Base-by-base conservation (phyloP, 2,329 filamentous ascomycete species). In the Penicillium decumbens region DNA sequence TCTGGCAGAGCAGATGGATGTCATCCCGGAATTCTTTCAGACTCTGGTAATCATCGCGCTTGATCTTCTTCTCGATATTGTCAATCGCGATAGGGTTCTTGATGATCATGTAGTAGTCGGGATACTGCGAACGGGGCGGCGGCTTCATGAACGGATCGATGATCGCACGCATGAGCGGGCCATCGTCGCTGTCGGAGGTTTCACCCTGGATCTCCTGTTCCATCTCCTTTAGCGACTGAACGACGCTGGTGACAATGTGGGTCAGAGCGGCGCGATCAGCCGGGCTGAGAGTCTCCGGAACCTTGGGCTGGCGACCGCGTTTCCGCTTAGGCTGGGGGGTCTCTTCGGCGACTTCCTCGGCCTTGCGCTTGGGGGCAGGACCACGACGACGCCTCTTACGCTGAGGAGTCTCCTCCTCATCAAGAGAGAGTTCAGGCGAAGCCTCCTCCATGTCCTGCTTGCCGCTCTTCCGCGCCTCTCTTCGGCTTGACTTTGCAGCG, bases 41-140 rank as follows among this genome's bases (percentile, higher is more conserved):
- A 63, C 81, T 87, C 60, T 82, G 83, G 71, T 98, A 98, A 66
- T 96, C 89, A 65, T 95, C 89, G 72, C 89, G 92, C 76, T 95
- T 96, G 75, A 98, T 95, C 77, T 89, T 92, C 67, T 87, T 88
- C 67, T 89, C 84, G 65, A 98, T 95, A 68, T 90, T 85, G 61
- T 95, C 93, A 87, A 97, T 95, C 65, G 88, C 92, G 65, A 98
- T 96, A 0, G 93, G 93, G 47, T 85, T 86, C 65, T 86, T 82
- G 68, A 98, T 98, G 69, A 96, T 83, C 66, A 92, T 75, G 69
- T 96, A 98, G 75, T 98, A 98, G 67, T 97, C 91, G 24, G 89
- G 87, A 66, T 95, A 98, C 51, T 92, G 84, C 51, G 85, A 85
- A 75, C 89, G 95, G 35, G 89, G 86, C 1, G 92, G 92, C 28